A percentile compares a stretch with the other conserved stretches of the same genome.
Evolutionary conservation across 2,329 filamentous ascomycete genomes (phyloP).

Genomic region (Didymella exigua): DNA sequence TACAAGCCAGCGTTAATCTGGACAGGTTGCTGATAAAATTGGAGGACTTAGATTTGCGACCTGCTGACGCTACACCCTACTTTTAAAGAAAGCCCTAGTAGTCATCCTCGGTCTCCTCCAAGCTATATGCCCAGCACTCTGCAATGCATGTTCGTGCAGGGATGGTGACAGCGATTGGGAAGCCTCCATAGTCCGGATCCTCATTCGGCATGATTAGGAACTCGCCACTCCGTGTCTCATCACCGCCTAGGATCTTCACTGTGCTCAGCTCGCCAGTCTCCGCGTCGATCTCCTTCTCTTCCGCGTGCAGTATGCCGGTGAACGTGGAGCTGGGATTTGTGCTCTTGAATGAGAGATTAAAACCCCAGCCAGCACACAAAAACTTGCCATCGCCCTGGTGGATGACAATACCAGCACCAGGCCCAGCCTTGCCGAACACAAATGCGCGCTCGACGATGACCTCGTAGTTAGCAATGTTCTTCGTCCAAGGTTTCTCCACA

Average conservation of each 20-base stretch:
- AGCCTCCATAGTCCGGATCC: constrained; percentile 62
- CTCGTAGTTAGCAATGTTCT: constrained; percentile 44
- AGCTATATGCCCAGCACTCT: constrained; percentile 31
- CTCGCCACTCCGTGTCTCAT: constrained; percentile 56
- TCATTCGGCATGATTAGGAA: constrained; percentile 63
- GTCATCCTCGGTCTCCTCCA: constrained; percentile 31
- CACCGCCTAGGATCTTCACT: constrained; percentile 50
- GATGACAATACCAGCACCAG: constrained; percentile 53
- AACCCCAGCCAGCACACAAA: constrained; percentile 55
- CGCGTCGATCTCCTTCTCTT: constrained; percentile 50
- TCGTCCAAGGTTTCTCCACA: constrained; percentile 36
- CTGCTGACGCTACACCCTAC: constrained; percentile 5
- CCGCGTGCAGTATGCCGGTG: constrained; percentile 52
- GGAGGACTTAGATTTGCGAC: constrained; percentile 21
- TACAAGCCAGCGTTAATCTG: constrained; percentile 23
- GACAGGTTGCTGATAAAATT: constrained; percentile 23
- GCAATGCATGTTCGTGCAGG: constrained; percentile 53
- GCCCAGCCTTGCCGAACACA: constrained; percentile 53
- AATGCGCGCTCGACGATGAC: constrained; percentile 53
- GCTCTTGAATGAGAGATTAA: constrained; percentile 47
- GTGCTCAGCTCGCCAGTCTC: constrained; percentile 48
- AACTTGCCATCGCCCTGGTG: constrained; percentile 49
- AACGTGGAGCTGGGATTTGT: constrained; percentile 43
- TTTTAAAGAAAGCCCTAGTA: constrained; percentile 2
- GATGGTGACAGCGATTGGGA: constrained; percentile 61